phyloP scores from a whole-genome alignment of 148 eudicot genomes.

The Beta vulgaris region DNA sequence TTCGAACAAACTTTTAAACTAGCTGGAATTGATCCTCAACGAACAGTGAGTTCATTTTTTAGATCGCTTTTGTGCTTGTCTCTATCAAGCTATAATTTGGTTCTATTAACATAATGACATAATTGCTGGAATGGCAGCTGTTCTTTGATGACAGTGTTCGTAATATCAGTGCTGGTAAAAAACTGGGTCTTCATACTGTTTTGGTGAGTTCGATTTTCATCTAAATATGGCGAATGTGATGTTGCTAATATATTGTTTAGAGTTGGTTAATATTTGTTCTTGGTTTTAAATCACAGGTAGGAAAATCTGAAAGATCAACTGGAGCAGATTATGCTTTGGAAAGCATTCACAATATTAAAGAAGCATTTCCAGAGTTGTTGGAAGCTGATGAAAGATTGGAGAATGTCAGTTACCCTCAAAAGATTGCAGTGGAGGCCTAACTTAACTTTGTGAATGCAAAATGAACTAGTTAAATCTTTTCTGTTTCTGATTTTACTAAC shows the following conservation, averaged over 20 bases:
- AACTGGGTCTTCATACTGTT: slow-evolving; percentile 66
- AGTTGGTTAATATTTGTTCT: background rate
- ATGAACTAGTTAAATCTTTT: background rate
- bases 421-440: slow-evolving; percentile 67
- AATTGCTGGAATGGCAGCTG: slow-evolving; percentile 40
- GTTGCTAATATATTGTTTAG: background rate
- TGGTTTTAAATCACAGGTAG: slow-evolving; percentile 48
- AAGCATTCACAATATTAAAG: slow-evolving; percentile 88
- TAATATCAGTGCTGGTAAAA: slow-evolving; percentile 60
- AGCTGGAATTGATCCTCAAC: slow-evolving; percentile 59
- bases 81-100: background rate
- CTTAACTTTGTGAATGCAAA: background rate
- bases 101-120: background rate
- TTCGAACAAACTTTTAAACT: slow-evolving; percentile 59
- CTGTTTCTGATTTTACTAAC: background rate
- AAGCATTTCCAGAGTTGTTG: slow-evolving; percentile 81
- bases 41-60: slow-evolving; percentile 50
- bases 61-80: background rate
- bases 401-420: slow-evolving; percentile 37
- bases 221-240: background rate
- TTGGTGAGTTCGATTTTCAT: slow-evolving; percentile 46
- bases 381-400: slow-evolving; percentile 47
- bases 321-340: slow-evolving; percentile 79
- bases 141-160: slow-evolving; percentile 90
- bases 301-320: slow-evolving; percentile 49